These are phyloP conservation scores for Pichia paraexigua DNA, from an alignment of 805 yeast genomes.

Conservation along the genomic window DNA sequence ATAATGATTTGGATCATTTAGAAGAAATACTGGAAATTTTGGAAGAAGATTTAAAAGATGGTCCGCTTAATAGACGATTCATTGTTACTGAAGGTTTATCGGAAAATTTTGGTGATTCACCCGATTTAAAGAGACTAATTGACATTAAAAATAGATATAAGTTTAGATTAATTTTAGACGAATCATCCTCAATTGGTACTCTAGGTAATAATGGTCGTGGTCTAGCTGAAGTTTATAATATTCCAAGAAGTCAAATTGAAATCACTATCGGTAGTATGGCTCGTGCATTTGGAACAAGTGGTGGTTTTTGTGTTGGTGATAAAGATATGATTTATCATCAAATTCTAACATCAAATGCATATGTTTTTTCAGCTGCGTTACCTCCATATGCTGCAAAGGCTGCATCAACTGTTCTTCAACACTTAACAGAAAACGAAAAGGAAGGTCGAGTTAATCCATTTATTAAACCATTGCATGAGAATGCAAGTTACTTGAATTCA, in stretches of 20 bases:
- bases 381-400: slow-evolving; percentile 85
- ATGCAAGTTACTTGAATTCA: slow-evolving; percentile 33
- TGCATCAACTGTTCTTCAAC: slow-evolving; percentile 39
- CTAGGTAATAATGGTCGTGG: slow-evolving; percentile 85
- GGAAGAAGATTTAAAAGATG: slow-evolving; percentile 51
- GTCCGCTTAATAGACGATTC: slow-evolving; percentile 82
- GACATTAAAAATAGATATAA: slow-evolving; percentile 75
- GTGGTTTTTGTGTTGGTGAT: slow-evolving; percentile 91
- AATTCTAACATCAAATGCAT: slow-evolving; percentile 81
- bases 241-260: slow-evolving; percentile 68
- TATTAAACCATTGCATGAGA: slow-evolving; percentile 32
- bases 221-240: slow-evolving; percentile 59
- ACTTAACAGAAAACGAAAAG: slow-evolving; percentile 33
- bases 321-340: slow-evolving; percentile 83
- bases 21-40: slow-evolving; percentile 59
- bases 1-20: slow-evolving; percentile 80
- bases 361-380: slow-evolving; percentile 88
- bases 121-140: slow-evolving; percentile 58
- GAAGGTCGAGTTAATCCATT: slow-evolving; percentile 31
- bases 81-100: slow-evolving; percentile 89
- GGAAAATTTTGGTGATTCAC: slow-evolving; percentile 72
- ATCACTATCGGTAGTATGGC: slow-evolving; percentile 87
- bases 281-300: slow-evolving; percentile 71
- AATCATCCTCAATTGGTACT: slow-evolving; percentile 77
- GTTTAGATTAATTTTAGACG: slow-evolving; percentile 83